phyloP scores from a whole-genome alignment of 1,284 basidiomycete genomes.

The Ustilago trichophora region DNA sequence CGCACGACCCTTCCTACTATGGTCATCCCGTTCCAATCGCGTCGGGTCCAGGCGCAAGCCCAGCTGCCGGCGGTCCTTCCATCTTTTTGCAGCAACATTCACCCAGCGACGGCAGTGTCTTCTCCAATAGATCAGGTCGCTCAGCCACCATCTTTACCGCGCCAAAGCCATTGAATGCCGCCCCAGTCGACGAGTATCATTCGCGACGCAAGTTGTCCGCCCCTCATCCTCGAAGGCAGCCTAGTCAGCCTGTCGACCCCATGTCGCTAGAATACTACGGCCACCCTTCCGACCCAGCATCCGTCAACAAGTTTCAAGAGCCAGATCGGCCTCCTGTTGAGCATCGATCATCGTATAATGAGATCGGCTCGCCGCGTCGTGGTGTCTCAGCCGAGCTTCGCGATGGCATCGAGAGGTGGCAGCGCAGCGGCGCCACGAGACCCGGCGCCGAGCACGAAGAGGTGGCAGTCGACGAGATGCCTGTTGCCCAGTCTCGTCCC shows the following conservation, averaged over 20 bases:
- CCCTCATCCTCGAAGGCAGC: slow-evolving; percentile 1
- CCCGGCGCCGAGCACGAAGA: slow-evolving; percentile 21
- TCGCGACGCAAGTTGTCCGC: slow-evolving; percentile 25
- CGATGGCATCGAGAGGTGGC: slow-evolving; percentile 46
- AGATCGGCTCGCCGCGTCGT: slow-evolving; percentile 2
- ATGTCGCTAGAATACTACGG: slow-evolving; percentile 50
- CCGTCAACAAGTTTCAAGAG: slow-evolving; percentile 12
- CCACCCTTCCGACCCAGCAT: slow-evolving; percentile 25
- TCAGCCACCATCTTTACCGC: slow-evolving; percentile 25
- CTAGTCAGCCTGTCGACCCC: slow-evolving; percentile 27
- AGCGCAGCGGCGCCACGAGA: slow-evolving; percentile 28
- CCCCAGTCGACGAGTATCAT: slow-evolving; percentile 6
- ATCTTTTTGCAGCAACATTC: slow-evolving; percentile 42
- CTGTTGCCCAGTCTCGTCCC: slow-evolving; percentile 20
- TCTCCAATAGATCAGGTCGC: slow-evolving; percentile 29
- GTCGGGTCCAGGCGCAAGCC: slow-evolving; percentile 3
- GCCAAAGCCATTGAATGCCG: slow-evolving; percentile 12
- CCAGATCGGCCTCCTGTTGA: slow-evolving; percentile 6
- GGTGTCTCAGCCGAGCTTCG: slow-evolving; percentile 39
- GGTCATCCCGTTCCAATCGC: slow-evolving; percentile 15
- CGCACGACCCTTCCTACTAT: slow-evolving; percentile 35
- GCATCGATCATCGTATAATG: slow-evolving; percentile 3
- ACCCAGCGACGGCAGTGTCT: slow-evolving; percentile 29
- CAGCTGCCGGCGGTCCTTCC: slow-evolving; percentile 6
- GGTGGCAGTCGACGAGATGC: slow-evolving; percentile 4